Conservation (phyloP, 352 stramenopile genomes). For the Phytophthora agathidicida region DNA sequence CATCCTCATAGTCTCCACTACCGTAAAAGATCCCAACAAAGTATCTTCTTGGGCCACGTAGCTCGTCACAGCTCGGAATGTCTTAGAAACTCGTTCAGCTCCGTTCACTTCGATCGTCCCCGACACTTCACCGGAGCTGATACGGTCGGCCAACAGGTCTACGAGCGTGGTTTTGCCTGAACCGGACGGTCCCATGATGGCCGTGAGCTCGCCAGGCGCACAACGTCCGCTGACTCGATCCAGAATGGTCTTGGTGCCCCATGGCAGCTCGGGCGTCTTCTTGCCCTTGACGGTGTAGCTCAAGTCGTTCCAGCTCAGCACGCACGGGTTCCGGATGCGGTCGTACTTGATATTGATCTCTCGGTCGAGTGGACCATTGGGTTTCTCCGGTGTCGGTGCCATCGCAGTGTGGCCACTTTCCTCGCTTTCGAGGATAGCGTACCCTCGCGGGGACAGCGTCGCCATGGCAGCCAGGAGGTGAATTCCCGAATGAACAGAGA, state of each 20-base stretch:
- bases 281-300: constrained; percentile 38
- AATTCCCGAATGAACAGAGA: constrained; percentile 24
- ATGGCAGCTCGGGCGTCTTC: constrained; percentile 9
- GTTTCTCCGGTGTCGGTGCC: no score
- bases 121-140: constrained; percentile 47
- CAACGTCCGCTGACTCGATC: constrained; percentile 65
- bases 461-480: constrained; percentile 5
- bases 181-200: constrained; percentile 72
- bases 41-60: constrained; percentile 79
- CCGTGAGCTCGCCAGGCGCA: constrained; percentile 57
- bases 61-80: constrained; percentile 49
- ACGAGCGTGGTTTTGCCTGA: constrained; percentile 70
- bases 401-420: constrained; percentile 16
- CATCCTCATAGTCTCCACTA: constrained; percentile 70
- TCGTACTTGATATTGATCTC: constrained; percentile 27
- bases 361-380: no score
- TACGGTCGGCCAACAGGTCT: constrained; percentile 65
- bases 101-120: constrained; percentile 63
- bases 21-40: constrained; percentile 68
- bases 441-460: constrained; percentile 18
- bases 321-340: constrained; percentile 31
- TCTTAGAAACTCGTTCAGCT: constrained; percentile 29
- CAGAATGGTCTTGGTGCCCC: constrained; percentile 33
- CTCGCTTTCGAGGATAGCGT: constrained; percentile 20
- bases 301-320: constrained; percentile 53